A percentile compares a stretch with the other conserved stretches of the same genome.
Conservation (phyloP, 805 yeast species). For the Spencermartinsiella europaea region DNA sequence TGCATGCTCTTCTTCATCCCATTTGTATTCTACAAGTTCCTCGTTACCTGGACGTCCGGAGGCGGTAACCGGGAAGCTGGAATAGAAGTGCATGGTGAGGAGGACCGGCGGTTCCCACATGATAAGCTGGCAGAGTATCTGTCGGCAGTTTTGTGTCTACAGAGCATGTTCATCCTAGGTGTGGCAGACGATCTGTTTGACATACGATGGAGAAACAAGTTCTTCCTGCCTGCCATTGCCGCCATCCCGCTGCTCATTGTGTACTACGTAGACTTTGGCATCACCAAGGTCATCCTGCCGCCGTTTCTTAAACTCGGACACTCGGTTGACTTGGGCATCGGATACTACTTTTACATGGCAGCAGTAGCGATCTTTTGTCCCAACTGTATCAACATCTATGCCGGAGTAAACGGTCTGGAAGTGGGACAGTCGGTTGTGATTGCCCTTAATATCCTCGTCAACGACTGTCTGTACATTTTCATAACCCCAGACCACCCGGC, state of each 20-base stretch:
- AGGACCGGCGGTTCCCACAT: constrained; percentile 55
- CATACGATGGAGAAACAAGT: constrained; percentile 95
- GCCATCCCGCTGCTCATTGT: constrained; percentile 87
- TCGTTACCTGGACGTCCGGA: constrained; percentile 54
- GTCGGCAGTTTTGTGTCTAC: constrained; percentile 76
- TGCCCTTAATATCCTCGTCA: constrained; percentile 62
- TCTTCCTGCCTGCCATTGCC: constrained; percentile 91
- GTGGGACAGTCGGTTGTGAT: constrained; percentile 89
- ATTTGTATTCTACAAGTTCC: constrained; percentile 71
- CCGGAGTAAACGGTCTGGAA: constrained; percentile 95
- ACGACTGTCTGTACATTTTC: constrained; percentile 65
- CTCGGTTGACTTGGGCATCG: constrained; percentile 66
- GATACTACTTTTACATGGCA: constrained; percentile 88
- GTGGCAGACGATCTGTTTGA: constrained; percentile 93
- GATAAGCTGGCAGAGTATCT: constrained; percentile 78
- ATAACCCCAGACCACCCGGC: constrained; percentile 48
- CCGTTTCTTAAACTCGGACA: constrained; percentile 42
- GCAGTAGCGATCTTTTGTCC: constrained; percentile 91
- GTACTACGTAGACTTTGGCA: constrained; percentile 90
- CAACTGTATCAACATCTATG: constrained; percentile 89
- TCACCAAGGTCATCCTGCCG: constrained; percentile 83
- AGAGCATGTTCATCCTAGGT: constrained; percentile 79
- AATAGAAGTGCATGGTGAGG: constrained; percentile 21
- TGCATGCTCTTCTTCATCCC: constrained; percentile 84
- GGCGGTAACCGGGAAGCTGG: constrained; percentile 52